Evolutionary conservation across 768 basidiomycete genomes (phyloP), one percentile per base, ranked within the genome.

Genomic region (Suillus decipiens): DNA sequence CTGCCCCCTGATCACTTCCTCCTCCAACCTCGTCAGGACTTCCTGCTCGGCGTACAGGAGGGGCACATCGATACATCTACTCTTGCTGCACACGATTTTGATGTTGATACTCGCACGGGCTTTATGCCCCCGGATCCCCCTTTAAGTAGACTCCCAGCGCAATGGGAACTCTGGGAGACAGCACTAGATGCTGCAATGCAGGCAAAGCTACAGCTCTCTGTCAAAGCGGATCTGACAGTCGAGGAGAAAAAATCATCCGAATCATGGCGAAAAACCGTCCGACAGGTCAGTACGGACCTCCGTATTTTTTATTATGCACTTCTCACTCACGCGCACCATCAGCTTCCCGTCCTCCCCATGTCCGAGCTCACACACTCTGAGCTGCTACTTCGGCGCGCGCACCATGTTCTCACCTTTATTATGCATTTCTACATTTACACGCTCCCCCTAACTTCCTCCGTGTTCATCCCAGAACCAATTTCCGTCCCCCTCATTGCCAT

Each of bases 121-220:
- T 98, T 99, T 75, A 89, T 98, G 86, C 92, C 96, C 2, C 89
- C 91, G 0, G 80, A 85, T 15, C 84, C 87, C 0, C 95, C 95
- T 1, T 73, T 89, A 0, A 68, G 76, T 8, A 83, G 89, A 24
- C 81, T 96, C 1, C 87, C 89, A 0, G 62, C 45, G 1, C 72
- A 76, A 61, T 96, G 86, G 85, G 87, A 86, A 50, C 70, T 77
- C 51, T 98, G 93, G 95, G 94, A 96, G 72, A 73, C 70, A 11
- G 71, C 73, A 22, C 82, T 89, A 2, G 85, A 84, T 57, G 77
- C 72, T 17, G 89, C 86, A 6, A 75, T 83, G 66, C 68, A 68
- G 1, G 65, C 69, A 39, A 78, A 81, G 55, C 75, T 93, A n/a
- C 83, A 85, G 69, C 78, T 87, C n/a, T 90, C 71, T 12, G 54